Conservation (phyloP, 306 rosid genomes). For the Lupinus albus region DNA sequence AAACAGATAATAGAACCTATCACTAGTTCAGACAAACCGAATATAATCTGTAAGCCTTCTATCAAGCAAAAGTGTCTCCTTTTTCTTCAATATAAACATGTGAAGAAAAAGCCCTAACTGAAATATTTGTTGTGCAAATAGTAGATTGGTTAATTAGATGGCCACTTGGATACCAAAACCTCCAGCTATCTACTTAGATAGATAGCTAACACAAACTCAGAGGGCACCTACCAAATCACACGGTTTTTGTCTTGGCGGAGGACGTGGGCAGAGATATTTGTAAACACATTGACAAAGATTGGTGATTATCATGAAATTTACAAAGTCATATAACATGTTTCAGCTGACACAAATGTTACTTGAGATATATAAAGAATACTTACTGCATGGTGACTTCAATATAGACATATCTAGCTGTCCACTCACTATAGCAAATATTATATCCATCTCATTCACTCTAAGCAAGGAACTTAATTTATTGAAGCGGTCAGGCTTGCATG, state of each 20-base stretch:
- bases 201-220: background rate
- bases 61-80: background rate
- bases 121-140: conserved; percentile 6
- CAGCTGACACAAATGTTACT: conserved; percentile 25
- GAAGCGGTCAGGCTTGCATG: conserved; percentile 48
- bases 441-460: conserved; percentile 63
- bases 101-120: conserved; percentile 11
- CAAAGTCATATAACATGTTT: conserved; percentile 10
- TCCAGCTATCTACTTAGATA: background rate
- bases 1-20: conserved; percentile 3
- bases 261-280: background rate
- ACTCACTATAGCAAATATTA: conserved; percentile 65
- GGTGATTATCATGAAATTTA: conserved; percentile 20
- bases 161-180: conserved; percentile 1
- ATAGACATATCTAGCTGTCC: conserved; percentile 71
- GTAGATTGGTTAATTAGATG: conserved; percentile 16
- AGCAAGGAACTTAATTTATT: conserved; percentile 57
- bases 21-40: background rate
- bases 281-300: conserved; percentile 14
- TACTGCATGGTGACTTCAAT: conserved; percentile 74
- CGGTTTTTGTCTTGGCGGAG: background rate
- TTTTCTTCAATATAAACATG: background rate
- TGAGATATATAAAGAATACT: conserved; percentile 37
- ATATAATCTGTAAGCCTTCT: conserved; percentile 1
- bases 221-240: background rate